Evolutionary conservation across 1,139 yeast genomes (phyloP), one percentile per base, ranked within the genome.

Genomic region (Petasospora fabianii): DNA sequence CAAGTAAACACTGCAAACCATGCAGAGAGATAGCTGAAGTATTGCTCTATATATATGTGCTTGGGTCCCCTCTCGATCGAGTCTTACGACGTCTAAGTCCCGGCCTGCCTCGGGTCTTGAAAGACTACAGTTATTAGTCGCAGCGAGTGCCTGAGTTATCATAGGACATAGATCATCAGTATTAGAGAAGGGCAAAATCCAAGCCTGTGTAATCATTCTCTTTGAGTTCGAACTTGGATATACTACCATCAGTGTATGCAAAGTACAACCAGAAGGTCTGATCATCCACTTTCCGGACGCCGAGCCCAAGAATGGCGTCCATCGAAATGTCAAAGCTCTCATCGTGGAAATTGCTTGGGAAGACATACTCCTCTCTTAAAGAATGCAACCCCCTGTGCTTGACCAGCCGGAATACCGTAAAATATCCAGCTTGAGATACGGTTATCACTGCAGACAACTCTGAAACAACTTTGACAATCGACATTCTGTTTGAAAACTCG

Each of bases 391-490:
- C 86, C 21, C 80, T 58, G 52, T 69, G 69, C 35, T 68, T 65
- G 20, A 84, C 78, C 30, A 82, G 54, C 29, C 90, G 58, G 60
- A 80, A 69, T 0, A 82, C 59, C 1, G 80, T 59, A 6, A 78
- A 69, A n/a, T 71, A 56, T 0, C 88, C 87, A 36, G 71, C 71
- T 46, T 80, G 87, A 0, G 81, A 64, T 0, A 71, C 80, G 0
- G 71, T 75, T 5, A 80, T 60, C 16, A 73, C 62, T 27, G 80
- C 73, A 44, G 72, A 71, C 5, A 82, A 55, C 43, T 75, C 75
- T 0, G 82, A 81, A 2, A 82, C 68, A 5, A 76, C 49, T 18
- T 62, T 57, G 2, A 73, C 62, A 3, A 82, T 67, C 22, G 80
- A 76, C 10, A 81, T 60, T 33, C 88, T 58, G 50, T 80, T 75